Conservation (phyloP, 2,329 filamentous ascomycete genomes). For the Grosmannia clavigera region DNA sequence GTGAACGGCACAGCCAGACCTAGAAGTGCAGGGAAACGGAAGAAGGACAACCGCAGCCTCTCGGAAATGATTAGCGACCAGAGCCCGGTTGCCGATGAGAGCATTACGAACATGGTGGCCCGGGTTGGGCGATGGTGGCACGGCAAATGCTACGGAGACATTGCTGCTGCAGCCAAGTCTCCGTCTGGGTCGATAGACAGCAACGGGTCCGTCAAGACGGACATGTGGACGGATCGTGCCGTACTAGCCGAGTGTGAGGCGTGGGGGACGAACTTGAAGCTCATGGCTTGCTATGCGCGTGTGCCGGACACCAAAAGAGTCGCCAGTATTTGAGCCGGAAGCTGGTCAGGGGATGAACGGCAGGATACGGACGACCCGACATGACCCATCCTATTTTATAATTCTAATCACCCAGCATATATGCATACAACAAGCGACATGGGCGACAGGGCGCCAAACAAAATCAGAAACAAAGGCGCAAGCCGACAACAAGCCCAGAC, state of each 20-base stretch:
- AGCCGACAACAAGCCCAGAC: slow-evolving; percentile 2
- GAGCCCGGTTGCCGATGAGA: slow-evolving; percentile 61
- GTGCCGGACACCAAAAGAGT: slow-evolving; percentile 49
- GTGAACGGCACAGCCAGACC: slow-evolving; percentile 4
- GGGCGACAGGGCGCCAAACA: not conserved
- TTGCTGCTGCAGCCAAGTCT: slow-evolving; percentile 29
- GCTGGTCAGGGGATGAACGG: too few relatives aligned
- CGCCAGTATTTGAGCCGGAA: slow-evolving; percentile 30
- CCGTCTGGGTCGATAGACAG: slow-evolving; percentile 13
- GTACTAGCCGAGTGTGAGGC: slow-evolving; percentile 77
- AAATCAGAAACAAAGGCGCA: slow-evolving; percentile 3
- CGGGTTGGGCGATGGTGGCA: slow-evolving; percentile 97
- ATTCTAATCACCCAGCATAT: not conserved
- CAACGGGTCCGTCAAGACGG: slow-evolving; percentile 26
- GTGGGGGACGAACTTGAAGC: slow-evolving; percentile 73
- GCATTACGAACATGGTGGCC: slow-evolving; percentile 84
- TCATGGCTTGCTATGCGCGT: slow-evolving; percentile 84
- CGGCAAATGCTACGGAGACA: slow-evolving; percentile 75
- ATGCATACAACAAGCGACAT: not conserved
- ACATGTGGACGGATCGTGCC: slow-evolving; percentile 68
- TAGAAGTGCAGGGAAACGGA: slow-evolving; percentile 15
- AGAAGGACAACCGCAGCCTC: slow-evolving; percentile 41
- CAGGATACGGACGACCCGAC: not conserved
- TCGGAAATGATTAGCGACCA: slow-evolving; percentile 64
- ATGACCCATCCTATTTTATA: slow-evolving; percentile 7